Evolutionary conservation across 2,329 filamentous ascomycete species (phyloP), one percentile per base, ranked within the genome.

Genomic region (Alternaria triticina): DNA sequence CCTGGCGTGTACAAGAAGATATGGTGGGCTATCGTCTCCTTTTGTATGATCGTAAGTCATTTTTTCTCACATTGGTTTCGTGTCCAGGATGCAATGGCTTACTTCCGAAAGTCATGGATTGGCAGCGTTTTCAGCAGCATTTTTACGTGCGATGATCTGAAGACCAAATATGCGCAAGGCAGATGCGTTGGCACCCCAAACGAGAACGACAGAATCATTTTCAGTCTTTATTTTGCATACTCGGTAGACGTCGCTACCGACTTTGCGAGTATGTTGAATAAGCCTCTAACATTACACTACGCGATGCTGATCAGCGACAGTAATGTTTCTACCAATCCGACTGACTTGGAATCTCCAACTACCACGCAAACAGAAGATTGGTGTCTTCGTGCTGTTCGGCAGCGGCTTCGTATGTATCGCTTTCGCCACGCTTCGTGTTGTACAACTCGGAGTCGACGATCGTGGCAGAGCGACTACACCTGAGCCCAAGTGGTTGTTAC

Each of bases 291-390:
- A 30, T 13, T 30, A 30, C 28, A 30, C 28, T 13, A 30, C 6
- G 28, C 28, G 12, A 30, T 30, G 13, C 54, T 66, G 5, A 58
- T 27, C 6, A 6, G 3, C 11, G 6, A 30, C 23, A 79, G 78
- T 80, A 46, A 80, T 81, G 74, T 65, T 76, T 12, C 69, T 81
- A 8, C 77, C 79, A 7, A 62, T 79, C 27, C 75, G 73, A 22
- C 70, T 81, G 0, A 79, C 78, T 15, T 80, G 75, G 74, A 77
- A 77, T 15, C 70, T 81, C 2, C 74, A 76, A 22, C 76, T 81
- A 68, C 71, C 77, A 4, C 56, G 54, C 7, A 60, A 60, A 11
- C 72, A 79, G 46, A 80, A 80, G 49, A 22, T 76, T 13, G 76
- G 73, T 4, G 71, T 81, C 44, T 74, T 75, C 23, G 59, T 67